phyloP scores from a whole-genome alignment of 2,329 filamentous ascomycete species.

The Acrodontium crateriforme region DNA sequence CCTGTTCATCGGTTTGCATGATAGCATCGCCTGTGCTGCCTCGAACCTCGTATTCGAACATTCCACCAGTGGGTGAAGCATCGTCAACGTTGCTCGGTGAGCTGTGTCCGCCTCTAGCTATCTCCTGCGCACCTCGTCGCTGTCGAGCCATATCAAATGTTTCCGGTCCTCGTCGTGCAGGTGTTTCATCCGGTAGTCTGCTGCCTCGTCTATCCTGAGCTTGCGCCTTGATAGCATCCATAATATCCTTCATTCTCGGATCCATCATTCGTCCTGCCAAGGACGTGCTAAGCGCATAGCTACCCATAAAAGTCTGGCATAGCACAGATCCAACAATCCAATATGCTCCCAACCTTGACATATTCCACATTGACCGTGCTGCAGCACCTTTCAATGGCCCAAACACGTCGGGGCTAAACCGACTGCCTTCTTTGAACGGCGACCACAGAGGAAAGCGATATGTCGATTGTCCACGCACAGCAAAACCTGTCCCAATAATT shows the following conservation, averaged over 20 bases:
- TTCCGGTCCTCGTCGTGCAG: conserved; percentile 10
- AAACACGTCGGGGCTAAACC: conserved; percentile 26
- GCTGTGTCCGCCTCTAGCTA: conserved; percentile 1
- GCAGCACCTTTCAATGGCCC: conserved; percentile 18
- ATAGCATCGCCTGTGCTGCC: conserved; percentile 6
- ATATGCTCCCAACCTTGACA: conserved; percentile 17
- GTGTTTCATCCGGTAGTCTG: conserved; percentile 5
- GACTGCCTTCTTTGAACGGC: conserved; percentile 22
- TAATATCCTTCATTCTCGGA: conserved; percentile 27
- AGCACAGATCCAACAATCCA: conserved; percentile 19
- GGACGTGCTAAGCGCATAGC: conserved; percentile 21
- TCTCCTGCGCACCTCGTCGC: conserved; percentile 11
- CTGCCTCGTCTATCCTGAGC: conserved; percentile 8
- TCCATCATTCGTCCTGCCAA: conserved; percentile 25
- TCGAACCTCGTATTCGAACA: conserved; percentile 18
- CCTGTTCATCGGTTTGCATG: conserved; percentile 3
- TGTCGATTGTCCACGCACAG: conserved; percentile 21
- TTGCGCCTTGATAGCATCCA: conserved; percentile 21
- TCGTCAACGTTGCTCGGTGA: conserved; percentile 21
- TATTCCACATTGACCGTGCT: conserved; percentile 22
- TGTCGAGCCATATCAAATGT: conserved; percentile 19
- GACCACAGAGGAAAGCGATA: conserved; percentile 30
- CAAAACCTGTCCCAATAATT: conserved; percentile 19
- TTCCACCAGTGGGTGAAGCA: conserved; percentile 26
- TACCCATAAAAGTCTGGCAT: conserved; percentile 19